Evolutionary conservation across 2,329 filamentous ascomycete species (phyloP), one percentile per base, ranked within the genome.

Genomic region (Leptodontidium sp.): DNA sequence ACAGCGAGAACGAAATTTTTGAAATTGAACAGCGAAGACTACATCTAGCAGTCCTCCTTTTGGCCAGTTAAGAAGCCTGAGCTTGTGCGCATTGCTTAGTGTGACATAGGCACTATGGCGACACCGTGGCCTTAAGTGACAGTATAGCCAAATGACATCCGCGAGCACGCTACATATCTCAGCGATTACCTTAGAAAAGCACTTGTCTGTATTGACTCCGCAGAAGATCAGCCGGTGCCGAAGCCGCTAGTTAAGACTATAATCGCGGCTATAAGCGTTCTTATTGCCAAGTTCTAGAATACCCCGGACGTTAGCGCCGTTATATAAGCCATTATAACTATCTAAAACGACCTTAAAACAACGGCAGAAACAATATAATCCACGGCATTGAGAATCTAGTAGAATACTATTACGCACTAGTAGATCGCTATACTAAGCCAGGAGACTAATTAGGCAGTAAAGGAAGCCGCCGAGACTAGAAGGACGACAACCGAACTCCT

Each of bases 271-370:
- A 61, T 65, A 15, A 67, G 52, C 61, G 55, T 67, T 24, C 11
- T 70, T 1, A 26, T 70, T 32, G 21, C 17, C 68, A 67, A 70
- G 50, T 43, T 67, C 65, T 24, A 70, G 43, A 67, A 43, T 50
- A 29, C 55, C 43, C 59, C 52, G 38, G 45, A 21, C 21, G 1
- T 21, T 1, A 21, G 1, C 21, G 21, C 21, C 21, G 21, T 21
- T 1, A 1, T 21, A 1, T 21, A 21, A 1, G 21, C 21, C 1
- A 21, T 21, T 21, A 21, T 21, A 21, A 21, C 21, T 21, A 21
- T 21, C 21, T 21, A 21, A 1, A 21, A 1, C 21, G 21, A 21
- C 21, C 21, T 21, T 21, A 21, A 21, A 21, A 21, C 1, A 21
- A 21, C 1, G 1, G 21, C 21, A 21, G 21, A 21, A 1, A 21